Evolutionary conservation across 371 early-diverging fungal genomes (phyloP), one percentile per base, ranked within the genome.

Genomic region (Sporodiniella umbellata): DNA sequence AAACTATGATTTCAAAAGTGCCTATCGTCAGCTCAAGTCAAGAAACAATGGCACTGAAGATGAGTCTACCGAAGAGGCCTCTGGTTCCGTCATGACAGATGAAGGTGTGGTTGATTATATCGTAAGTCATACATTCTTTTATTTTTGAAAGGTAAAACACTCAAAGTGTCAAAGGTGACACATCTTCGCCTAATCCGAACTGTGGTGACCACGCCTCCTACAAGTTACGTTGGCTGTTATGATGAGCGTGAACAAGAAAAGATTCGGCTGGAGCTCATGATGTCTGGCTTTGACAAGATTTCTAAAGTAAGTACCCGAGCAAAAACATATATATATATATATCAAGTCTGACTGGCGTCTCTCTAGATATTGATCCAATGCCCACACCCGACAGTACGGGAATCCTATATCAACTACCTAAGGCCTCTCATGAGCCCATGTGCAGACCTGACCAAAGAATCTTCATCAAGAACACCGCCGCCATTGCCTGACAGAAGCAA

Each of bases 381-480:
- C 33, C 86, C 83, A 33, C 81, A 79, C 65, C 83, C 84, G 4
- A 79, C 77, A n/a, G 60, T 85, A 15, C 74, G 72, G 35, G 68
- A 56, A 24, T 64, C 71, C 0, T 75, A 75, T 33, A 69, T 70
- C 4, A 58, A 66, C 11, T 74, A 70, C 39, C 40, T 75, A 3
- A 62, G 61, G 33, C 78, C 78, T 1, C 54, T 77, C 8, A 44
- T 77, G 45, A 58, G 53, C 8, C 71, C 77, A 18, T 71, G 69
- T 55, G 73, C 77, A 3, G 70, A 70, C 17, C 37, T 73, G 1
- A 44, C 56, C 26, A 22, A 45, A n/a, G 33, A 39, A 10, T 14
- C 40, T 19, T 12, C 33, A 10, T 14, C 18, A 1, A 31, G 43
- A 35, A 43, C 37, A 1, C 50, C 56, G 8, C 39, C 48, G 39